Evolutionary conservation across 2,329 filamentous ascomycete species (phyloP).

Genomic region (Fusarium sp.): DNA sequence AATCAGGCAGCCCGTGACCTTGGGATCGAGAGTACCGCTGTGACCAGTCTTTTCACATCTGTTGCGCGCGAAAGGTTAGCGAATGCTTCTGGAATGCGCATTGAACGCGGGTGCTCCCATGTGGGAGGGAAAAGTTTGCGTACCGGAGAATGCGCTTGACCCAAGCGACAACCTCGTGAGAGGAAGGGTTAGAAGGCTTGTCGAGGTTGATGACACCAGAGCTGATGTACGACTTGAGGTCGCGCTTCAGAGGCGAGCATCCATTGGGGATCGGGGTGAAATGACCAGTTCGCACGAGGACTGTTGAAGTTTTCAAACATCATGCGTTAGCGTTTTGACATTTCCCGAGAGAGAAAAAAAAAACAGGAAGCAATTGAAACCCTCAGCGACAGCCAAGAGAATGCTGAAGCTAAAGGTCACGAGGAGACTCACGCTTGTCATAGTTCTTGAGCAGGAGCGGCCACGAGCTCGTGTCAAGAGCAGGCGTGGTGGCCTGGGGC

Average conservation of each 20-base stretch:
- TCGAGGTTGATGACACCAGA: constrained; percentile 96
- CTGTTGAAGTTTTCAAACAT: constrained; percentile 58
- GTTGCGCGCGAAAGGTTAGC: constrained; percentile 19
- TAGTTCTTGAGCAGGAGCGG: constrained; percentile 97
- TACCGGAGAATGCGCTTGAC: constrained; percentile 97
- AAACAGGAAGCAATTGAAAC: constrained; percentile 15
- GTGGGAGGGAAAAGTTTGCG: constrained; percentile 36
- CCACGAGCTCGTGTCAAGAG: constrained; percentile 89
- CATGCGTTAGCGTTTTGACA: constrained; percentile 30
- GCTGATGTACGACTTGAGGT: constrained; percentile 96
- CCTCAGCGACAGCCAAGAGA: not conserved
- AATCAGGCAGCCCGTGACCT: constrained; percentile 96
- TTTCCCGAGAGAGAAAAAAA: not conserved
- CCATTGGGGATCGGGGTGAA: constrained; percentile 97
- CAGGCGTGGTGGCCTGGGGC: constrained; percentile 83
- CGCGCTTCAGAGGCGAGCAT: constrained; percentile 90
- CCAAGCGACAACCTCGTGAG: constrained; percentile 99
- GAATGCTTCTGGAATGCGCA: constrained; percentile 18
- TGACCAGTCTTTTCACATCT: constrained; percentile 91
- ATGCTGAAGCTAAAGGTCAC: not conserved
- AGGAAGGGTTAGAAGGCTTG: constrained; percentile 92
- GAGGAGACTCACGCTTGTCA: constrained; percentile 77
- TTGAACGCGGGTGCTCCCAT: constrained; percentile 19
- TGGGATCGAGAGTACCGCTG: constrained; percentile 97
- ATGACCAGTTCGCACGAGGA: constrained; percentile 93